Evolutionary conservation across 768 basidiomycete genomes (phyloP).

Genomic region (Kwoniella botswanensis): DNA sequence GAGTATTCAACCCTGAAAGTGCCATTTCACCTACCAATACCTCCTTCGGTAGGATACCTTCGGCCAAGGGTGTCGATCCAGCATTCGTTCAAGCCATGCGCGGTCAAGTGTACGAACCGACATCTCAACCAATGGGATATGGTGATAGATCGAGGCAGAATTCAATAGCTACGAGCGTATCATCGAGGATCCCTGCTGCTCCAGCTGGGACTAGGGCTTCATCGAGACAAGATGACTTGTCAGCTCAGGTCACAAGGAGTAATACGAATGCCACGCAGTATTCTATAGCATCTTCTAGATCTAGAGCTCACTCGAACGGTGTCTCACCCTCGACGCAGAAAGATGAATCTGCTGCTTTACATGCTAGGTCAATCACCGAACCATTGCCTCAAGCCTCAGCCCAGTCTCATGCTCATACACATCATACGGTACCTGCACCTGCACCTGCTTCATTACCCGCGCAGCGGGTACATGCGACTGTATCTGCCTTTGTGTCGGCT

Average conservation of each 20-base stretch:
- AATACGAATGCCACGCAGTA: conserved; percentile 32
- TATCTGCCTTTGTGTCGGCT: conserved; percentile 31
- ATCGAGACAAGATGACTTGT: conserved; percentile 22
- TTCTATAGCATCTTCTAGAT: conserved; percentile 18
- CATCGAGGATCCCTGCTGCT: conserved; percentile 13
- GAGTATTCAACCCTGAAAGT: conserved; percentile 4
- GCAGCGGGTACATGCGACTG: neutral
- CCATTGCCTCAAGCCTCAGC: conserved; percentile 17
- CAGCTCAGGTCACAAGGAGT: conserved; percentile 25
- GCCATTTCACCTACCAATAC: conserved; percentile 23
- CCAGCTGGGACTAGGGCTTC: conserved; percentile 16
- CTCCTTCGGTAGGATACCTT: conserved; percentile 21
- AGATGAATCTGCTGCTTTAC: conserved; percentile 20
- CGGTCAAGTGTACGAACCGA: conserved; percentile 1
- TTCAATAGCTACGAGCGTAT: conserved; percentile 15
- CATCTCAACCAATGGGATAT: neutral
- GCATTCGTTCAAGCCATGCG: conserved; percentile 14
- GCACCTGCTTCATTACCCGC: neutral
- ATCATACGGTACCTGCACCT: conserved; percentile 3
- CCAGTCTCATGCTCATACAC: conserved; percentile 1
- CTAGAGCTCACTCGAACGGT: conserved; percentile 18
- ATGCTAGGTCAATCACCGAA: conserved; percentile 27
- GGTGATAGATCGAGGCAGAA: conserved; percentile 21
- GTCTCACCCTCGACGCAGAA: conserved; percentile 2
- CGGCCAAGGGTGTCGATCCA: conserved; percentile 14